Percentiles rank a stretch among this genome's conserved stretches.
Conservation (phyloP, 306 rosid genomes). For the Canavalia ensiformis region DNA sequence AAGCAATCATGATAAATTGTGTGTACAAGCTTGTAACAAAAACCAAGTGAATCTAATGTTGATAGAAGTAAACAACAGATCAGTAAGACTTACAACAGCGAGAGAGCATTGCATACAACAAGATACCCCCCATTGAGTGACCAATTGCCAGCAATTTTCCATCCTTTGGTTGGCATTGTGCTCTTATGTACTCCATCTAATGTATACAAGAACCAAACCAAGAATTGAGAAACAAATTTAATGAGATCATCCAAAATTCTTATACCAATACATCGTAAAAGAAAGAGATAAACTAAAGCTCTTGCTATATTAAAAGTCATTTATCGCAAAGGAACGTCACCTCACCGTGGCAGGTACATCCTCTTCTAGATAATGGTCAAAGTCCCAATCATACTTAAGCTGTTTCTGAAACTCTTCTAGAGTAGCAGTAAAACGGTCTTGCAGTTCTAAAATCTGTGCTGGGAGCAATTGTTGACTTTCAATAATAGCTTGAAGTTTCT, state of each 20-base stretch:
- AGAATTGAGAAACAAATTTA: constrained; percentile 34
- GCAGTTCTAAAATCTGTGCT: constrained; percentile 55
- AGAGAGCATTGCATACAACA: constrained; percentile 86
- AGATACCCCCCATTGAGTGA: constrained; percentile 97
- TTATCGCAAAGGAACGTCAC: constrained; percentile 57
- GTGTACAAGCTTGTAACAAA: constrained; percentile 18
- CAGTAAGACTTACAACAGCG: constrained; percentile 65
- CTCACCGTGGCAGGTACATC: constrained; percentile 94
- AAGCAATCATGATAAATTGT: constrained; percentile 25
- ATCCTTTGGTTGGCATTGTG: constrained; percentile 73
- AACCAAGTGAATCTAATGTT: constrained; percentile 17
- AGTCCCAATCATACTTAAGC: constrained; percentile 84
- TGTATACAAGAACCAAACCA: constrained; percentile 19
- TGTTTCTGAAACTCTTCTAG: constrained; percentile 71
- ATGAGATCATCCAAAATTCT: constrained; percentile 18
- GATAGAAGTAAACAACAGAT: constrained; percentile 31
- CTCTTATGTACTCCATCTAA: constrained; percentile 87
- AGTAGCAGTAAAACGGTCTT: constrained; percentile 56
- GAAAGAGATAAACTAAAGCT: not conserved
- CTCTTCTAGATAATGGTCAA: constrained; percentile 86
- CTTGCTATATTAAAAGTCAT: constrained; percentile 1
- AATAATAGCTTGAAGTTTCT: constrained; percentile 53
- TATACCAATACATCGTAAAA: not conserved
- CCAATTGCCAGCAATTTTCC: constrained; percentile 87
- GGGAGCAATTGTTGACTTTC: constrained; percentile 60